phyloP scores from a whole-genome alignment of 495 filamentous ascomycete genomes.

The Neurospora africana region DNA sequence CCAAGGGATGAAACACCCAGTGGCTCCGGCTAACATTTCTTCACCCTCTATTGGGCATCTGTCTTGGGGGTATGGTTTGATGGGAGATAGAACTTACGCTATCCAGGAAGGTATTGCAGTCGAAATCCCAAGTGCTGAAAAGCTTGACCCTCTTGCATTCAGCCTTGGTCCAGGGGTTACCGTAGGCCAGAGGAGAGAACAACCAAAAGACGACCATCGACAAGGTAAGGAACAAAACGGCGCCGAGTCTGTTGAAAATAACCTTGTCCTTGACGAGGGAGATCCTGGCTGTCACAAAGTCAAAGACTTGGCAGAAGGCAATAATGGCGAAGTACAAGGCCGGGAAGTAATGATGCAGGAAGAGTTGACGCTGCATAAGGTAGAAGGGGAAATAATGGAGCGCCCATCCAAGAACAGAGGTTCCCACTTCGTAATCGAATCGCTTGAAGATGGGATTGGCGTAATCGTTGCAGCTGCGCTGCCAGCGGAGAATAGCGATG shows the following conservation, averaged over 20 bases:
- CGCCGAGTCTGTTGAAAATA: conserved; percentile 58
- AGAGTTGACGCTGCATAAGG: conserved; percentile 89
- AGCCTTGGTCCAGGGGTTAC: conserved; percentile 82
- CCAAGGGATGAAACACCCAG: neutral
- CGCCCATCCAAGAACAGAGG: conserved; percentile 79
- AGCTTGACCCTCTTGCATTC: conserved; percentile 83
- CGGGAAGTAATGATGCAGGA: conserved; percentile 84
- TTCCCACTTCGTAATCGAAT: conserved; percentile 95
- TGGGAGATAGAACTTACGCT: conserved; percentile 54
- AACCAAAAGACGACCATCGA: conserved; percentile 69
- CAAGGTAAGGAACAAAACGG: conserved; percentile 58
- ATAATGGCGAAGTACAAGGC: conserved; percentile 93
- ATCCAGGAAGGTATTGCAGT: conserved; percentile 85
- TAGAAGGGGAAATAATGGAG: conserved; percentile 98
- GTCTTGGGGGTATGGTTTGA: conserved; percentile 24
- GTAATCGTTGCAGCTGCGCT: conserved; percentile 85
- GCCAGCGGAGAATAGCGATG: conserved; percentile 83
- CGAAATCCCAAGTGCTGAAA: conserved; percentile 86
- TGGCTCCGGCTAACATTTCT: neutral
- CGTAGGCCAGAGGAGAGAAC: conserved; percentile 82
- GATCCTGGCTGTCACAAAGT: conserved; percentile 68
- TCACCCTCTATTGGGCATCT: conserved; percentile 19
- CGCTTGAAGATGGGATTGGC: conserved; percentile 70
- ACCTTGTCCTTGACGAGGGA: conserved; percentile 54
- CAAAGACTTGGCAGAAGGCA: conserved; percentile 75